Percentiles rank a stretch among this genome's conserved stretches.
Evolutionary conservation across 805 yeast genomes (phyloP).

Genomic region (Ogataea thermomethanolica): DNA sequence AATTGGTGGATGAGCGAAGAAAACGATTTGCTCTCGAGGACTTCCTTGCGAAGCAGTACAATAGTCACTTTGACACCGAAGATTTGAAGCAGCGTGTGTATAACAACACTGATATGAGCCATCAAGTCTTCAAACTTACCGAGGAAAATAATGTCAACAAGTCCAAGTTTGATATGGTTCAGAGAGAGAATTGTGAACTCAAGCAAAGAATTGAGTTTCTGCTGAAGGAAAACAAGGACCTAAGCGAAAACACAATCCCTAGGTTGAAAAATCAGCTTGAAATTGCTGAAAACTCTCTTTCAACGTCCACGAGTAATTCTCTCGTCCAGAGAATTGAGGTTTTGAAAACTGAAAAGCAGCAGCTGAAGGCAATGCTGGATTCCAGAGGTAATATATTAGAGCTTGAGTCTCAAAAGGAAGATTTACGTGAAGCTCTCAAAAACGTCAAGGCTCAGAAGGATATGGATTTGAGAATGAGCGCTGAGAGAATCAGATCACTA

Average conservation of each 20-base stretch:
- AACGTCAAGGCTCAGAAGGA: conserved; percentile 28
- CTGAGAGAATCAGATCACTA: conserved; percentile 24
- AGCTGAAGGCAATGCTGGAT: conserved; percentile 33
- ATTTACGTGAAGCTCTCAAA: conserved; percentile 30
- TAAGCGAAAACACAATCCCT: conserved; percentile 44
- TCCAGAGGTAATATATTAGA: conserved; percentile 18
- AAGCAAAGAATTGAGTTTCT: conserved; percentile 39
- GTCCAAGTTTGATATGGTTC: conserved; percentile 42
- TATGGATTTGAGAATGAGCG: conserved; percentile 23
- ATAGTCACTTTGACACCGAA: conserved; percentile 45
- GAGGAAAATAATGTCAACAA: conserved; percentile 45
- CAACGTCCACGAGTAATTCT: conserved; percentile 6
- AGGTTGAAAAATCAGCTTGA: conserved; percentile 41
- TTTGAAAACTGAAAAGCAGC: conserved; percentile 31
- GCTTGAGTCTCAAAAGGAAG: conserved; percentile 30
- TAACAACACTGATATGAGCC: conserved; percentile 51
- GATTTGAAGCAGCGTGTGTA: conserved; percentile 52
- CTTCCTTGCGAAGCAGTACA: conserved; percentile 46
- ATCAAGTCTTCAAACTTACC: conserved; percentile 45
- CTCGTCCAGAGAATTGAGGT: conserved; percentile 27
- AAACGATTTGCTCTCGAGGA: conserved; percentile 70
- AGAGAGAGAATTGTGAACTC: conserved; percentile 35
- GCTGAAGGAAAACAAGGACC: conserved; percentile 38
- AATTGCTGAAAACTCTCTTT: conserved; percentile 26
- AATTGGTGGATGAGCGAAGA: conserved; percentile 60